phyloP scores from a whole-genome alignment of 1,284 basidiomycete genomes.

The Sanghuangporus baumii region DNA sequence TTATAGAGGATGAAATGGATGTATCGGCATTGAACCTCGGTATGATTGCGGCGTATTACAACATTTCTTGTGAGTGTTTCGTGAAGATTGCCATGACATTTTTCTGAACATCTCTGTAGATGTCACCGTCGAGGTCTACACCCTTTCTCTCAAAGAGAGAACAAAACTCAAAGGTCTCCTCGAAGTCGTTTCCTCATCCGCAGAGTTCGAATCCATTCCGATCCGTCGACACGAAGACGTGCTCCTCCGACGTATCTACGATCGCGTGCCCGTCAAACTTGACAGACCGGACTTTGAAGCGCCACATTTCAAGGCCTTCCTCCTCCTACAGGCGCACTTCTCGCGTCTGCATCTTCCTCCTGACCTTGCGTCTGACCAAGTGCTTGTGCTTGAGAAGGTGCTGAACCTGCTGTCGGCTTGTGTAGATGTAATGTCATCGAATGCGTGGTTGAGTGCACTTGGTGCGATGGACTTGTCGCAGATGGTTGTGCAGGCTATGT shows the following conservation, averaged over 20 bases:
- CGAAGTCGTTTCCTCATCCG: constrained; percentile 93
- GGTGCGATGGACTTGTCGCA: constrained; percentile 99
- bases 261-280: constrained; percentile 96
- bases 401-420: constrained; percentile 88
- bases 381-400: constrained; percentile 82
- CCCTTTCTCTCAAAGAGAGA: constrained; percentile 88
- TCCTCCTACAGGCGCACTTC: constrained; percentile 96
- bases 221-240: constrained; percentile 90
- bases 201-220: constrained; percentile 93
- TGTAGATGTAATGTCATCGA: constrained; percentile 97
- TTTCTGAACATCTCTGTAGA: constrained; percentile 41
- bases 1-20: constrained; percentile 87
- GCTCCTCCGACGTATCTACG: constrained; percentile 83
- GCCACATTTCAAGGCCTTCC: constrained; percentile 97
- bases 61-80: constrained; percentile 67
- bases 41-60: constrained; percentile 95
- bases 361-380: constrained; percentile 91
- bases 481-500: constrained; percentile 98
- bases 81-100: neutral
- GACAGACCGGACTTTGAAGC: constrained; percentile 82
- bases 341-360: constrained; percentile 87
- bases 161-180: constrained; percentile 98
- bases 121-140: constrained; percentile 96
- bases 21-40: constrained; percentile 87
- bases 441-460: constrained; percentile 90